Evolutionary conservation across 129 eudicot species (phyloP).

Genomic region (Erigeron canadensis): DNA sequence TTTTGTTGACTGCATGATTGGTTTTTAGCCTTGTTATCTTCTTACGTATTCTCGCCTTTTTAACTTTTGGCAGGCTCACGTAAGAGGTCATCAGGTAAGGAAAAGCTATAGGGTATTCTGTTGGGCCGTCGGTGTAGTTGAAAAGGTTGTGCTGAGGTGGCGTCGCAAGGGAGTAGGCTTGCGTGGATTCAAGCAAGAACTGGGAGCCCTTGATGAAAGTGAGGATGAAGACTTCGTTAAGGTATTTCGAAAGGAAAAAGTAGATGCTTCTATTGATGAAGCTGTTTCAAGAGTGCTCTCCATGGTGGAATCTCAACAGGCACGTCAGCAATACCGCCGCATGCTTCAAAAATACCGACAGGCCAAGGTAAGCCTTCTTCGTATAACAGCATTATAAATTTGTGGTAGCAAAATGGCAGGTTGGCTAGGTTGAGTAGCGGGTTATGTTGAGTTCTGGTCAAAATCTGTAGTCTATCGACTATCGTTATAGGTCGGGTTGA

Average conservation of each 20-base stretch:
- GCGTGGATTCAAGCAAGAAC: constrained; percentile 61
- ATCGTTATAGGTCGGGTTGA: too few relatives aligned
- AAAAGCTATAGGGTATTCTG: constrained; percentile 71
- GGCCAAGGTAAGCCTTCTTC: constrained; percentile 57
- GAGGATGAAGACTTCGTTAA: constrained; percentile 83
- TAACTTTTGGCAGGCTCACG: constrained; percentile 70
- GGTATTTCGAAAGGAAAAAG: constrained; percentile 72
- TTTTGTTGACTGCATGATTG: neutral
- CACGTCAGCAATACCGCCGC: constrained; percentile 93
- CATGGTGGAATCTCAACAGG: constrained; percentile 80
- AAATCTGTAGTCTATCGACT: too few relatives aligned
- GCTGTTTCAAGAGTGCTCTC: constrained; percentile 77
- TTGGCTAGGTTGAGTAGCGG: neutral
- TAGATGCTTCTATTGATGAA: constrained; percentile 74
- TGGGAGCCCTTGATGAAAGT: constrained; percentile 50
- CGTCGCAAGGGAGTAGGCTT: constrained; percentile 86
- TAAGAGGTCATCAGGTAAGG: constrained; percentile 92
- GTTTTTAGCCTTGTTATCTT: neutral
- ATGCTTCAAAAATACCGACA: constrained; percentile 74
- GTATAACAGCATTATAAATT: neutral
- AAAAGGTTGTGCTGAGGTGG: constrained; percentile 91
- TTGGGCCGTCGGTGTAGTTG: constrained; percentile 91
- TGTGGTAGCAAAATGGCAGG: neutral
- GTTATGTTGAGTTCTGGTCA: neutral
- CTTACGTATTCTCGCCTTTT: constrained; percentile 1